Percentiles rank a stretch among this genome's conserved stretches.
Evolutionary conservation across 345 rosid species (phyloP).

Genomic region (Carallia brachiata): DNA sequence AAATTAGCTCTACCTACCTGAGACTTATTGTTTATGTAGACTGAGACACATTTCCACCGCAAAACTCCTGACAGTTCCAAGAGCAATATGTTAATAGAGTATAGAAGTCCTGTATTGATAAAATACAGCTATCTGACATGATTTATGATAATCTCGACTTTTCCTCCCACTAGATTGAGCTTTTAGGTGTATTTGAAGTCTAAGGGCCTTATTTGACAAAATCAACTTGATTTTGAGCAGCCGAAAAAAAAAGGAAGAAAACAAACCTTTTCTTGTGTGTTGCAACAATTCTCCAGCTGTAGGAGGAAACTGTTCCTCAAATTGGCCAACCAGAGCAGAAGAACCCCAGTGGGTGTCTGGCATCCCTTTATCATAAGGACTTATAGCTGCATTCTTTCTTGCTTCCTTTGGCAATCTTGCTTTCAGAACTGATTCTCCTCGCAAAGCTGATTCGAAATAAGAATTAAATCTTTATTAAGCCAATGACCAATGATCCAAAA

Average conservation of each 20-base stretch:
- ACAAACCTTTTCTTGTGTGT: conserved; percentile 62
- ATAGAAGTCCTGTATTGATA: too few relatives aligned
- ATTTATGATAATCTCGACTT: too few relatives aligned
- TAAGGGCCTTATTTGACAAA: too few relatives aligned
- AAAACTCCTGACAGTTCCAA: conserved; percentile 50
- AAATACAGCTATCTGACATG: too few relatives aligned
- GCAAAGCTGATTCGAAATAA: conserved; percentile 47
- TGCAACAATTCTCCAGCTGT: conserved; percentile 74
- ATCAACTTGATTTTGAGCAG: too few relatives aligned
- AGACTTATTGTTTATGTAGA: conserved; percentile 71
- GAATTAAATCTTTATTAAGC: background rate
- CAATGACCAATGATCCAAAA: background rate
- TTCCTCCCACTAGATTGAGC: too few relatives aligned
- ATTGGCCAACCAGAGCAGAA: conserved; percentile 28
- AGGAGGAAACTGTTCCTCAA: conserved; percentile 42
- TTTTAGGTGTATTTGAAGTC: too few relatives aligned
- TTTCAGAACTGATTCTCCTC: conserved; percentile 87
- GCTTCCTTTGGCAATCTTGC: conserved; percentile 85
- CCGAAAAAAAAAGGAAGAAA: background rate
- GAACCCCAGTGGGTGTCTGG: conserved; percentile 45
- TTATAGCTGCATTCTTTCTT: conserved; percentile 76
- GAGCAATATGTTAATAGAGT: background rate
- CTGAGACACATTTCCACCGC: conserved; percentile 57
- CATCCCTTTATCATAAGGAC: conserved; percentile 64
- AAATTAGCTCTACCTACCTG: conserved; percentile 41